Conservation (phyloP, 805 yeast genomes). For the Saccharomyces jurei region DNA sequence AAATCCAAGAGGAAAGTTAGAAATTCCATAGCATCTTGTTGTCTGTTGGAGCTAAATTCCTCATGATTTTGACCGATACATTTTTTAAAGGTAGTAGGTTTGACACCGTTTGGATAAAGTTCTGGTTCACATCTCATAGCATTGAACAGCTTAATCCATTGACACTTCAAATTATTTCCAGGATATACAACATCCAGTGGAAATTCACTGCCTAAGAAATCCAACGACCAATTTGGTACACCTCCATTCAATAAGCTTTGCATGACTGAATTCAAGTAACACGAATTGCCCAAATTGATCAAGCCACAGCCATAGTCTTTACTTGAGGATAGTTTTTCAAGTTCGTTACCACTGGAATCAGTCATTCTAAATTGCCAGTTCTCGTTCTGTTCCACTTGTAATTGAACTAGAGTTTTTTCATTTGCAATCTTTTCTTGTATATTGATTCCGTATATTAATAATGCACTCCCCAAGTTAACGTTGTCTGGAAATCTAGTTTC, state of each 20-base stretch:
- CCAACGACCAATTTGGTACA: conserved; percentile 31
- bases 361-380: conserved; percentile 88
- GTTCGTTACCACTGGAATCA: conserved; percentile 56
- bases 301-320: conserved; percentile 65
- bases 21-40: conserved; percentile 94
- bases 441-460: conserved; percentile 63
- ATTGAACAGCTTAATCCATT: conserved; percentile 68
- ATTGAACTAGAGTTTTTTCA: conserved; percentile 80
- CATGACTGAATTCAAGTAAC: conserved; percentile 75
- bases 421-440: conserved; percentile 49
- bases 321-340: conserved; percentile 40
- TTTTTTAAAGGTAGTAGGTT: conserved; percentile 68
- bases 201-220: conserved; percentile 33
- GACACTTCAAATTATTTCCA: conserved; percentile 59
- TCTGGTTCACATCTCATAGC: conserved; percentile 48
- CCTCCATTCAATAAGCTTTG: conserved; percentile 54
- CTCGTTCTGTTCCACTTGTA: conserved; percentile 86
- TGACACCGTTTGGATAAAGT: conserved; percentile 65
- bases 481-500: conserved; percentile 67
- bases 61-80: conserved; percentile 69
- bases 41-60: conserved; percentile 80
- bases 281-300: conserved; percentile 85
- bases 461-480: conserved; percentile 32
- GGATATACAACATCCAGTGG: conserved; percentile 41
- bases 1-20: conserved; percentile 58